These are phyloP conservation scores for Suhomyces kilbournensis DNA, from an alignment of 805 yeast species.

Conservation along the genomic window DNA sequence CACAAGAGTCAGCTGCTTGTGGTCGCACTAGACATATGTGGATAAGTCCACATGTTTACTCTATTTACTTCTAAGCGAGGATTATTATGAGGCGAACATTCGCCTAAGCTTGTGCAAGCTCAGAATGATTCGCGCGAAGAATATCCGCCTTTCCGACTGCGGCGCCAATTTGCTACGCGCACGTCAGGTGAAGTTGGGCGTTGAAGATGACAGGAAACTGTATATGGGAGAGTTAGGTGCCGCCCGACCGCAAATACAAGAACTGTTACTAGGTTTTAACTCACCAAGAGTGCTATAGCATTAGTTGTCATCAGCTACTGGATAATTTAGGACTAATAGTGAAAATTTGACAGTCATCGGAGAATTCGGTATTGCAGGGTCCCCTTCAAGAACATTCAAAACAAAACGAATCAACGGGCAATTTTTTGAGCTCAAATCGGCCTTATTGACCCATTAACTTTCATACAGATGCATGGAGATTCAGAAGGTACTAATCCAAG, in stretches of 20 bases:
- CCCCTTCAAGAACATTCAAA: not conserved
- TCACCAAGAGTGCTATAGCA: not conserved
- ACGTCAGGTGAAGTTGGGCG: not conserved
- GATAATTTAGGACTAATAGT: not conserved
- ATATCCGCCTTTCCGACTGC: constrained; percentile 1
- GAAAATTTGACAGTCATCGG: not conserved
- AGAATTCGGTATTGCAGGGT: not conserved
- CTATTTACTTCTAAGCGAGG: not conserved
- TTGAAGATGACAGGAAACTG: not conserved
- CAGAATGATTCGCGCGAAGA: not conserved
- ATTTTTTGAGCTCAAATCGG: not conserved
- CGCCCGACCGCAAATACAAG: not conserved
- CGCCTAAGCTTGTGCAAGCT: not conserved
- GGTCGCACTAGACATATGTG: not conserved
- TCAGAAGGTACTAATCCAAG: not conserved
- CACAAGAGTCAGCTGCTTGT: not conserved
- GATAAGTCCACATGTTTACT: not conserved
- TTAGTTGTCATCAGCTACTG: not conserved
- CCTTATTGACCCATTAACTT: not conserved
- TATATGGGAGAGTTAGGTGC: not conserved
- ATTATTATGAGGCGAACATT: not conserved
- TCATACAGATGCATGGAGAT: constrained; percentile 1
- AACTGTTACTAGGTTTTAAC: not conserved
- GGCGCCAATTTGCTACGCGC: not conserved
- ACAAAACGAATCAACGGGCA: not conserved